A percentile compares a stretch with the other conserved stretches of the same genome.
Evolutionary conservation across 495 filamentous ascomycete genomes (phyloP).

Genomic region (Aspergillus avenaceus): DNA sequence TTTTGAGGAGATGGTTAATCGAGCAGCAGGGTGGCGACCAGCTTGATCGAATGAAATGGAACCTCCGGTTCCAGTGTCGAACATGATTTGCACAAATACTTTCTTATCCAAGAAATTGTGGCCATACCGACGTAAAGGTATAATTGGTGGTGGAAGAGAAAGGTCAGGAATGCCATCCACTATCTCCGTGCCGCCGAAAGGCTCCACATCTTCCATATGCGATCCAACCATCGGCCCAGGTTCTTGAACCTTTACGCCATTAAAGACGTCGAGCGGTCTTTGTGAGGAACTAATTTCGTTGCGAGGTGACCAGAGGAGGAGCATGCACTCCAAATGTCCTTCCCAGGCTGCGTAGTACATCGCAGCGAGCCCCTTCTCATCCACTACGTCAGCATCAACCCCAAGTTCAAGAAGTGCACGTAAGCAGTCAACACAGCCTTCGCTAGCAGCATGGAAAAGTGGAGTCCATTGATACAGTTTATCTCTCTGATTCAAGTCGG

Average conservation of each 20-base stretch:
- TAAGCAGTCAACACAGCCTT: conserved; percentile 87
- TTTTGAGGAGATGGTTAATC: conserved; percentile 94
- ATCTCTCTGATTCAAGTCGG: conserved; percentile 88
- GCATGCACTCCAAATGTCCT: conserved; percentile 92
- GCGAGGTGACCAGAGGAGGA: conserved; percentile 63
- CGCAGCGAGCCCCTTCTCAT: conserved; percentile 89
- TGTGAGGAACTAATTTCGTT: conserved; percentile 17
- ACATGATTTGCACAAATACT: conserved; percentile 85
- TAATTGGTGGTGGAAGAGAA: conserved; percentile 92
- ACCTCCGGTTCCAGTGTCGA: conserved; percentile 65
- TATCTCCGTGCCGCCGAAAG: conserved; percentile 64
- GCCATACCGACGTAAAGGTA: conserved; percentile 88
- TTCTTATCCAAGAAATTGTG: conserved; percentile 98
- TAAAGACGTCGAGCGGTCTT: conserved; percentile 32
- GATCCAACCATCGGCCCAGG: conserved; percentile 25
- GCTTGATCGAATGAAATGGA: conserved; percentile 90
- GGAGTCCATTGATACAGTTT: conserved; percentile 98
- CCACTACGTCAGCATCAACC: conserved; percentile 68
- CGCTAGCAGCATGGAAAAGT: conserved; percentile 91
- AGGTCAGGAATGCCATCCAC: conserved; percentile 85
- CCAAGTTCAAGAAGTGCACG: conserved; percentile 70
- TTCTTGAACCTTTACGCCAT: conserved; percentile 33
- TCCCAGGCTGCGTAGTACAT: conserved; percentile 99
- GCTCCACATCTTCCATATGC: conserved; percentile 44
- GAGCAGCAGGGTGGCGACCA: conserved; percentile 90